Evolutionary conservation across 1,284 basidiomycete species (phyloP).

Genomic region (Ganoderma meredithae): DNA sequence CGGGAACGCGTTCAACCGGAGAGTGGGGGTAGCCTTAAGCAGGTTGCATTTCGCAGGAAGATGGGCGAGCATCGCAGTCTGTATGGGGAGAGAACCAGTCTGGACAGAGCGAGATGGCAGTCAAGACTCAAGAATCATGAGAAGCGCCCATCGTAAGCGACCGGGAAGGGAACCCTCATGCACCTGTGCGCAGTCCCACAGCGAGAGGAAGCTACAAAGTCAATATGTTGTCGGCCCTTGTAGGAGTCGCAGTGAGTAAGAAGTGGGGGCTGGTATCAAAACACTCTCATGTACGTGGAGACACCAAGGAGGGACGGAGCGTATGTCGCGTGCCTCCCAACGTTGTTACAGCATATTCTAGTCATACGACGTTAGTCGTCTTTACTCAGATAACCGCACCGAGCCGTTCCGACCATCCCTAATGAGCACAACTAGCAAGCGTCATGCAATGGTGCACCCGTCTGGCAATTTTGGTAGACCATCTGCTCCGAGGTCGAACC

Average conservation of each 20-base stretch:
- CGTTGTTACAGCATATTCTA: background rate
- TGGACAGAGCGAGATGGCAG: background rate
- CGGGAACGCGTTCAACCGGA: constrained; percentile 6
- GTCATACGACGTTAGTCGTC: background rate
- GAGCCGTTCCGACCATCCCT: background rate
- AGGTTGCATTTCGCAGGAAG: constrained; percentile 12
- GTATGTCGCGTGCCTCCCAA: background rate
- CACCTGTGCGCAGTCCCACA: background rate
- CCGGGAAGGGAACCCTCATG: background rate
- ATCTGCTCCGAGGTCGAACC: constrained; percentile 65
- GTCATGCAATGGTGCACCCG: constrained; percentile 53
- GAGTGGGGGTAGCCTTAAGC: background rate
- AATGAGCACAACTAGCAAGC: background rate
- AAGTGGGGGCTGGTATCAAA: background rate
- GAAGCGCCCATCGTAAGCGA: constrained; percentile 5
- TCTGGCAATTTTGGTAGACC: constrained; percentile 64
- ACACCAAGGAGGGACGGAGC: background rate
- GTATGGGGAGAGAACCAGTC: constrained; percentile 15
- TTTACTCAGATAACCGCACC: background rate
- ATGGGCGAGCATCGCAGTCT: constrained; percentile 13
- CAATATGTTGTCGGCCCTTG: background rate
- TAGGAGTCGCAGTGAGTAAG: too few relatives aligned
- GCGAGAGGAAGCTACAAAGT: background rate
- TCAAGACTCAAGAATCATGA: background rate
- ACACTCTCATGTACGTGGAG: background rate